phyloP scores from a whole-genome alignment of 768 basidiomycete genomes.

The Pleurotus giganteus region DNA sequence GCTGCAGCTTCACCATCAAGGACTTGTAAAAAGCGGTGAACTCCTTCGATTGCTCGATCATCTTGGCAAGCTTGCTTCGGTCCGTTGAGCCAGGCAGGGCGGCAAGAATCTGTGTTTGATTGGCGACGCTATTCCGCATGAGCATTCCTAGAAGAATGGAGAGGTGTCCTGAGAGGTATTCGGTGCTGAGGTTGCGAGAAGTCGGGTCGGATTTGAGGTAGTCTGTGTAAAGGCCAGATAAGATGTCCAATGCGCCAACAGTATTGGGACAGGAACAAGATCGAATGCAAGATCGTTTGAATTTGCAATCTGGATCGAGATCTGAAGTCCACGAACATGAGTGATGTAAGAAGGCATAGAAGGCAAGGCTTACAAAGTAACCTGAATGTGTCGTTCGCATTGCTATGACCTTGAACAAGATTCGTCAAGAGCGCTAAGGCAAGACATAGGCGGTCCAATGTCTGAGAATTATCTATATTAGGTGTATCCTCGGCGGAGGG shows the following conservation, averaged over 20 bases:
- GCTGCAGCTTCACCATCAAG: conserved; percentile 5
- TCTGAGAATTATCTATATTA: conserved; percentile 31
- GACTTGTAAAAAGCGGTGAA: conserved; percentile 45
- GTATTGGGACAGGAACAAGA: conserved; percentile 51
- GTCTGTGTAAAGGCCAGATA: conserved; percentile 47
- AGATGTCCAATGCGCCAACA: conserved; percentile 46
- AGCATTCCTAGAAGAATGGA: conserved; percentile 69
- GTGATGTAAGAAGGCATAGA: conserved; percentile 2
- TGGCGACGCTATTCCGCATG: conserved; percentile 36
- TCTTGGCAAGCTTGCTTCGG: conserved; percentile 26
- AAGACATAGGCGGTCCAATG: conserved; percentile 73
- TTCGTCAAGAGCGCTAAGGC: conserved; percentile 76
- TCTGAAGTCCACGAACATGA: conserved; percentile 28
- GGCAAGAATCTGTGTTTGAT: conserved; percentile 33
- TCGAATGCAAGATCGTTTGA: conserved; percentile 46
- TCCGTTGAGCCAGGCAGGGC: conserved; percentile 20
- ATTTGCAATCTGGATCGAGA: conserved; percentile 49
- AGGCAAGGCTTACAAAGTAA: conserved; percentile 43
- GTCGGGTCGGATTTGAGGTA: conserved; percentile 29
- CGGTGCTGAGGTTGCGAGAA: not conserved
- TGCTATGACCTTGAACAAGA: conserved; percentile 58
- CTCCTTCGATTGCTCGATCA: conserved; percentile 43
- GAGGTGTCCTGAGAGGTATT: conserved; percentile 68
- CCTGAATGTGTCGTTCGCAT: conserved; percentile 44
- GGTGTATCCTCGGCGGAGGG: conserved; percentile 10